Evolutionary conservation across 2,329 filamentous ascomycete species (phyloP), one percentile per base, ranked within the genome.

Genomic region (Claviceps capensis): DNA sequence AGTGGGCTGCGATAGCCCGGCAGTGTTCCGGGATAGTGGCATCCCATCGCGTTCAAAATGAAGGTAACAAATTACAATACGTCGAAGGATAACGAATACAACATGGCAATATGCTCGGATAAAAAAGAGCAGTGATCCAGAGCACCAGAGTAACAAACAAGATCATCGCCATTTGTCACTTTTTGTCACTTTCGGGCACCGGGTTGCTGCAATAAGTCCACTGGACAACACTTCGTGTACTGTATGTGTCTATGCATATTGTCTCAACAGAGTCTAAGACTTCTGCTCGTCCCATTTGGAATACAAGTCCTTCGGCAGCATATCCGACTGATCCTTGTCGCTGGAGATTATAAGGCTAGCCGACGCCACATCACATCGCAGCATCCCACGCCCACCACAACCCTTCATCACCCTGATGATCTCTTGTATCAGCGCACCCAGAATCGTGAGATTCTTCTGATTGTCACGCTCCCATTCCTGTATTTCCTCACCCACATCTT

Each of bases 401-500:
- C 16, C 14, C 14, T 42, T 53, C 26, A 43, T 47, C 42, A 50
- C 41, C n/a, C 5, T 26, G 41, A 34, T 17, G 14, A 53, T 46
- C 26, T 57, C 59, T 11, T 46, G 53, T 22, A 71, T 62, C 49
- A 72, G 54, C 17, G 49, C 53, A 14, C 57, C 65, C 34, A 72
- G 48, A 38, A 53, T 60, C 49, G 49, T 60, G 48, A 73, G 53
- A 37, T 63, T 53, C 5, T 40, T 19, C 48, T 66, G 61, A 49
- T 71, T 62, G 17, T 30, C 36, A 23, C 54, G 14, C 57, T 73
- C 67, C 70, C 69, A 73, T 23, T 14, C 52, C 34, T 54, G 53
- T 41, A 72, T 59, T 6, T 63, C 53, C 16, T 17, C 37, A 3
- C 56, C 46, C 13, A 72, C 61, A 55, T 72, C 60, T 59, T 72